Conservation (phyloP, 495 filamentous ascomycete genomes). For the Xylaria telfairii region DNA sequence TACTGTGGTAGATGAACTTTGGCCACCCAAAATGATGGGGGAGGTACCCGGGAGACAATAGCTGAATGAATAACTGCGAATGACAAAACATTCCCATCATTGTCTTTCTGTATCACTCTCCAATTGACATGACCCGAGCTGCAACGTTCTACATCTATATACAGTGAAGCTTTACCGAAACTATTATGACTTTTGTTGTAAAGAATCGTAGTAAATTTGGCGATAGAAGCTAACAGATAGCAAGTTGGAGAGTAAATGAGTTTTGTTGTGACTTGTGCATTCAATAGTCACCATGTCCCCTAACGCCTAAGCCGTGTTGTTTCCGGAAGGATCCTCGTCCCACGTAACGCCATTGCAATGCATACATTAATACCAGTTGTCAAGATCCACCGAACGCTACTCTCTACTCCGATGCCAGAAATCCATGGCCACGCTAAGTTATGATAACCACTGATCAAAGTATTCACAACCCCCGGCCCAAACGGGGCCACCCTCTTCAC, state of each 20-base stretch:
- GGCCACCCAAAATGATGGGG: slow-evolving; percentile 26
- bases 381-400: slow-evolving; percentile 7
- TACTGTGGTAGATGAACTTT: slow-evolving; percentile 18
- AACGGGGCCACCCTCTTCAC: slow-evolving; percentile 85
- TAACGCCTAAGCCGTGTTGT: background rate
- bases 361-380: slow-evolving; percentile 24
- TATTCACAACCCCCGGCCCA: slow-evolving; percentile 91
- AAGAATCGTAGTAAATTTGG: background rate
- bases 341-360: slow-evolving; percentile 36
- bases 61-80: slow-evolving; percentile 17
- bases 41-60: slow-evolving; percentile 14
- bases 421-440: slow-evolving; percentile 7
- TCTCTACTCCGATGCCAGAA: background rate
- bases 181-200: background rate
- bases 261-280: background rate
- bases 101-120: background rate
- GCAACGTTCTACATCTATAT: background rate
- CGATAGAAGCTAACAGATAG: background rate
- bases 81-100: background rate
- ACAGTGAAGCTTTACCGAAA: background rate
- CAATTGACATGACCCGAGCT: background rate
- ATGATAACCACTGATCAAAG: slow-evolving; percentile 78
- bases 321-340: background rate
- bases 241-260: background rate
- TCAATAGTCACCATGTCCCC: background rate